phyloP scores from a whole-genome alignment of 1,139 yeast genomes.

The Kurtzmaniella quercitrusa region DNA sequence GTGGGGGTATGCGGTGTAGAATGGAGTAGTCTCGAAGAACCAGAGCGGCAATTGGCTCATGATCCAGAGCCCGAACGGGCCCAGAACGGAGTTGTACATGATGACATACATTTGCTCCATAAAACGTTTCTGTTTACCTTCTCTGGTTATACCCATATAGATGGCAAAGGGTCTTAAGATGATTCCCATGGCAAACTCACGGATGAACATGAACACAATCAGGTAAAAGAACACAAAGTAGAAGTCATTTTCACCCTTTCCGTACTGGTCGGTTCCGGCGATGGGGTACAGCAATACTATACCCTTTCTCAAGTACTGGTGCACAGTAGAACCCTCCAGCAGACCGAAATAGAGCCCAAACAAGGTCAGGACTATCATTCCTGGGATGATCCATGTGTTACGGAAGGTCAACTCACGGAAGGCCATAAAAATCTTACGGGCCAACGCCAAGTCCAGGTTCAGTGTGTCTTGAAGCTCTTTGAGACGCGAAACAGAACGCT shows the following conservation, averaged over 20 bases:
- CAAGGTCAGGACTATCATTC: conserved; percentile 38
- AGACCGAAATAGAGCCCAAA: conserved; percentile 42
- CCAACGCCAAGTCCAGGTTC: conserved; percentile 37
- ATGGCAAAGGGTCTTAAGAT: conserved; percentile 69
- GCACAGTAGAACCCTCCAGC: conserved; percentile 51
- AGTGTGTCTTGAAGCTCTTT: conserved; percentile 24
- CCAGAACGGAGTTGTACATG: conserved; percentile 73
- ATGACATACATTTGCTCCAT: conserved; percentile 91
- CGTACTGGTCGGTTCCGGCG: conserved; percentile 59
- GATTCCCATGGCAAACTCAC: conserved; percentile 88
- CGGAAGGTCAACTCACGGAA: conserved; percentile 60
- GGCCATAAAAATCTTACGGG: conserved; percentile 48
- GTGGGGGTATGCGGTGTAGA: conserved; percentile 83
- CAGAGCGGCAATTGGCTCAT: conserved; percentile 83
- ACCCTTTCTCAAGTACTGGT: conserved; percentile 57
- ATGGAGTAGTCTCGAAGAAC: conserved; percentile 81
- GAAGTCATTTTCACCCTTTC: conserved; percentile 83
- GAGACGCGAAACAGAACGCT: conserved; percentile 31
- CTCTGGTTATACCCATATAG: conserved; percentile 47
- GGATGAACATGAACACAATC: conserved; percentile 80
- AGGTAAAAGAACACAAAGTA: conserved; percentile 77
- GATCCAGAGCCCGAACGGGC: conserved; percentile 85
- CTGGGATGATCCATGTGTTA: conserved; percentile 78
- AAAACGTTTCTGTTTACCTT: conserved; percentile 68
- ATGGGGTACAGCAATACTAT: conserved; percentile 66